Conservation (phyloP, 2,329 filamentous ascomycete species). For the Hypoxylon sp. region DNA sequence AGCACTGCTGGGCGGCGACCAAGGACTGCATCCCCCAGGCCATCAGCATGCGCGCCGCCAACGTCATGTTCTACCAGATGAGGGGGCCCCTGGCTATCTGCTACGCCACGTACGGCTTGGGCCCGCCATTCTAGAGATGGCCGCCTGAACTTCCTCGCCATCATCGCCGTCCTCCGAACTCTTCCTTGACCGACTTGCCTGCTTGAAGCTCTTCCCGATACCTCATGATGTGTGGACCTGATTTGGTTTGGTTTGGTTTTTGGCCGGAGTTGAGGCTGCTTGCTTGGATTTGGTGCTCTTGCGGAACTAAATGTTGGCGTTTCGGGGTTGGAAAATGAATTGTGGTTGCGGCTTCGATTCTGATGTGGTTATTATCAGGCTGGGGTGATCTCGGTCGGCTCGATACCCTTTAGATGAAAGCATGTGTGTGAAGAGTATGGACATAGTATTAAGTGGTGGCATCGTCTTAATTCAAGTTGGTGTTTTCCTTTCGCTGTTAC, state of each 20-base stretch:
- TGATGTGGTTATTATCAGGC: too few relatives aligned
- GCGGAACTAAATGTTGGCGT: background rate
- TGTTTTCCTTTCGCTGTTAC: too few relatives aligned
- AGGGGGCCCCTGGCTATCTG: background rate
- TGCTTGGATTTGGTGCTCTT: background rate
- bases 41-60: background rate
- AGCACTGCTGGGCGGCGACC: slow-evolving; percentile 16
- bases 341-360: too few relatives aligned
- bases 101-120: slow-evolving; percentile 8
- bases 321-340: background rate
- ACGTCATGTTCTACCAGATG: slow-evolving; percentile 1
- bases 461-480: background rate
- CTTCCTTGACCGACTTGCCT: too few relatives aligned
- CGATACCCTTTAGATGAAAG: background rate
- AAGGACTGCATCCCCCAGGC: slow-evolving; percentile 3
- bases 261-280: background rate
- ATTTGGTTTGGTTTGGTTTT: background rate
- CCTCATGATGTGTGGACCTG: background rate
- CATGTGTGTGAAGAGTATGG: background rate
- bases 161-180: too few relatives aligned
- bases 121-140: background rate
- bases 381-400: background rate
- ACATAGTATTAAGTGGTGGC: background rate
- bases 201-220: too few relatives aligned
- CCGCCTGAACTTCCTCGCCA: background rate